A percentile compares a stretch with the other conserved stretches of the same genome.
phyloP scores from a whole-genome alignment of 441 rosid species.

The Isatis lusitanica region DNA sequence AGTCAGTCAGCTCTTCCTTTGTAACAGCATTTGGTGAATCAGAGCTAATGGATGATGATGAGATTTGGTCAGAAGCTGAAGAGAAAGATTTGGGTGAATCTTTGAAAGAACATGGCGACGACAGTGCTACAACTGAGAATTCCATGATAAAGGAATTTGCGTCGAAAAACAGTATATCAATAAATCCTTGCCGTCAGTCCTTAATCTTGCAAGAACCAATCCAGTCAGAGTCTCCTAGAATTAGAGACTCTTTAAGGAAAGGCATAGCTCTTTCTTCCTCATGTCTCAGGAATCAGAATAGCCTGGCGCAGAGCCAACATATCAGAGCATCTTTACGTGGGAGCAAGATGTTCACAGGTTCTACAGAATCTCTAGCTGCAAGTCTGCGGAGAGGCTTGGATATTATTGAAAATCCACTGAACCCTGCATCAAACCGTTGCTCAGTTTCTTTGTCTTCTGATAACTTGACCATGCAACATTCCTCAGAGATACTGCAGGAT shows the following conservation, averaged over 20 bases:
- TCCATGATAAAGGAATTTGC: slow-evolving; percentile 39
- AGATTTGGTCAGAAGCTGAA: slow-evolving; percentile 51
- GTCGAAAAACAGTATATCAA: slow-evolving; percentile 52
- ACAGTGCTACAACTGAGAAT: slow-evolving; percentile 30
- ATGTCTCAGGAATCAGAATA: slow-evolving; percentile 51
- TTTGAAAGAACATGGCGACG: slow-evolving; percentile 29
- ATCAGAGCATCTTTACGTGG: slow-evolving; percentile 61
- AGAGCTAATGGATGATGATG: slow-evolving; percentile 65
- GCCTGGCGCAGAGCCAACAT: slow-evolving; percentile 52
- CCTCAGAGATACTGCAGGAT: slow-evolving; percentile 49
- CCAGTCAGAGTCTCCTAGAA: slow-evolving; percentile 86
- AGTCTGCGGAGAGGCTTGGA: slow-evolving; percentile 91
- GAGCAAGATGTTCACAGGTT: slow-evolving; percentile 65
- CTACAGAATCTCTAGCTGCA: slow-evolving; percentile 83
- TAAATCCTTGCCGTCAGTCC: slow-evolving; percentile 56
- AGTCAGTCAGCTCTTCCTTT: slow-evolving; percentile 58
- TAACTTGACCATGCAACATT: slow-evolving; percentile 64
- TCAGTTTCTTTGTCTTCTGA: slow-evolving; percentile 79
- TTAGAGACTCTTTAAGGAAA: slow-evolving; percentile 63
- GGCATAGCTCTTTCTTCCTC: slow-evolving; percentile 58
- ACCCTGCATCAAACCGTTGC: slow-evolving; percentile 55
- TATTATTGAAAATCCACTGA: slow-evolving; percentile 69
- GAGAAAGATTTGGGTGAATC: slow-evolving; percentile 42
- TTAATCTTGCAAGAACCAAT: slow-evolving; percentile 72
- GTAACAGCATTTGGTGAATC: slow-evolving; percentile 66